phyloP scores from a whole-genome alignment of 2,329 filamentous ascomycete species.

The Colletotrichum sp. region DNA sequence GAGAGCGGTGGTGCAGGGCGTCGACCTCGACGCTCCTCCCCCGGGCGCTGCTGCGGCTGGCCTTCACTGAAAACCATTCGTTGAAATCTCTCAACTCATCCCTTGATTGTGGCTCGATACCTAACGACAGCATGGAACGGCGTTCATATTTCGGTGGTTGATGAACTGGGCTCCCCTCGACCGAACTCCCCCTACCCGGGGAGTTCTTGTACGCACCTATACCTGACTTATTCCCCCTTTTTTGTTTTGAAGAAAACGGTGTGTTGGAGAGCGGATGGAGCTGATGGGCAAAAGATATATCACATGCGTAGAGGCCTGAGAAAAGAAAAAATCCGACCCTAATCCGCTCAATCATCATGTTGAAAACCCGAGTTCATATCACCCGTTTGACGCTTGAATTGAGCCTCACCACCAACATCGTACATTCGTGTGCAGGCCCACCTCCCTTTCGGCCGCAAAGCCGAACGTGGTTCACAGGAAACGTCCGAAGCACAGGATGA shows the following conservation, averaged over 20 bases:
- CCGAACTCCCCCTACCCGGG: neutral
- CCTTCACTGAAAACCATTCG: conserved; percentile 1
- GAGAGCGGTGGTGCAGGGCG: conserved; percentile 51
- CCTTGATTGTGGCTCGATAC: conserved; percentile 17
- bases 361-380: neutral
- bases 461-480: neutral
- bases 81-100: neutral
- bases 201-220: neutral
- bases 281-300: neutral
- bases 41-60: conserved; percentile 29
- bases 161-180: conserved; percentile 6
- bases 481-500: neutral
- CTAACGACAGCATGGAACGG: conserved; percentile 21
- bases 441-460: neutral
- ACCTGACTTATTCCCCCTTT: conserved; percentile 11
- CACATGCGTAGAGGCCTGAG: neutral
- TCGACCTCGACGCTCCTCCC: conserved; percentile 62
- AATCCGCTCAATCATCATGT: neutral
- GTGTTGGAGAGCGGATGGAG: neutral
- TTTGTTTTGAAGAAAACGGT: neutral
- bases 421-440: neutral
- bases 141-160: conserved; percentile 6
- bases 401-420: neutral
- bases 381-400: neutral
- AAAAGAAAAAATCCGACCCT: neutral